Evolutionary conservation across 192 early-diverging fungal species (phyloP), one percentile per base, ranked within the genome.

Genomic region (Chytriomyces sp.): DNA sequence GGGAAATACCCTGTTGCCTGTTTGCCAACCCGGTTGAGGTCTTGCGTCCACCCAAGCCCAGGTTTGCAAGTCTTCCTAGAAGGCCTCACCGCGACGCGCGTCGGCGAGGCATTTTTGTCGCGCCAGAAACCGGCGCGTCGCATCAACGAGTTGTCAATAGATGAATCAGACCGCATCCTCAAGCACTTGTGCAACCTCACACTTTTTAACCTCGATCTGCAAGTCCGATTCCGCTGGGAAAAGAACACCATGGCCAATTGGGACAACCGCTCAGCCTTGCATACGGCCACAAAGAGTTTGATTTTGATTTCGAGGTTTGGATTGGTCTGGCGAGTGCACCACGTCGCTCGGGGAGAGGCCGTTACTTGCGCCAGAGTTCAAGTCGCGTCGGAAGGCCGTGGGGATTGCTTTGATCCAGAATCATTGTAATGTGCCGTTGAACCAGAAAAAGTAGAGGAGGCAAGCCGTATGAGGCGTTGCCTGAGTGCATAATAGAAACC

Each of bases 161-260:
- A 49, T n/a, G 44, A 49, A n/a, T 14, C 12, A 10, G 44, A 49
- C 44, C 12, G 10, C 44, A n/a, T 49, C 12, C 44, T 49, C 44
- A n/a, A 10, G 44, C n/a, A 49, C 44, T 49, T 49, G 44, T 49
- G n/a, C 44, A 49, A n/a, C 44, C 44, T 49, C 12, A 14, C n/a
- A 10, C 10, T 10, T 49, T n/a, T 49, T n/a, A 49, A 49, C 44
- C 44, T 14, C 44, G 44, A 49, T 49, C 44, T 59, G 22, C 57
- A 59, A 26, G 80, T 81, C 26, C 73, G 80, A 39, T 75, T 81
- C 61, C 80, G 77, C 44, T 81, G 81, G 81, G 49, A 65, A 7
- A 68, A 81, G 54, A 44, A 81, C 41, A 41, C 62, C n/a, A 68
- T 81, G 3, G 80, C 80, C 39, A 59, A 82, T 7, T 81, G 80